These are phyloP conservation scores for Plectosphaerella plurivora DNA, from an alignment of 2,329 filamentous ascomycete species.

Conservation along the genomic window DNA sequence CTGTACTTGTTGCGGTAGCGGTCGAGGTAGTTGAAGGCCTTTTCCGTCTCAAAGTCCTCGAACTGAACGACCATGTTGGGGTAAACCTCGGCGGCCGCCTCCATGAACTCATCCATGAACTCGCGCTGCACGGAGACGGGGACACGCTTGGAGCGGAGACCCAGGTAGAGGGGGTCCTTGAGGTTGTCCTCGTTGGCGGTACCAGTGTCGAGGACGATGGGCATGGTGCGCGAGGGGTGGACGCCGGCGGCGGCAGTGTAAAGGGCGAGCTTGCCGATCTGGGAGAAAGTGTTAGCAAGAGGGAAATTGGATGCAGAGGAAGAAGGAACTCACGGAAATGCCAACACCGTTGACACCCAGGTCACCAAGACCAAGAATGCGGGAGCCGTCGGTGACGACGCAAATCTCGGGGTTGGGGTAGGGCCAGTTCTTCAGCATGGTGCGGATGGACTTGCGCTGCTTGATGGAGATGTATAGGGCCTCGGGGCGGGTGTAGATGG, in stretches of 20 bases:
- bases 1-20: constrained; percentile 85
- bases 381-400: constrained; percentile 92
- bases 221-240: constrained; percentile 77
- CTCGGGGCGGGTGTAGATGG: constrained; percentile 92
- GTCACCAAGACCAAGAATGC: constrained; percentile 88
- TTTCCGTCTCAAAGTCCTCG: constrained; percentile 91
- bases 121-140: constrained; percentile 74
- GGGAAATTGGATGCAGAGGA: neutral
- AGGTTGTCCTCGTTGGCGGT: constrained; percentile 64
- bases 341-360: constrained; percentile 96
- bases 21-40: constrained; percentile 88
- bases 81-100: constrained; percentile 71
- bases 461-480: constrained; percentile 94
- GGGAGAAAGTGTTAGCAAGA: constrained; percentile 15
- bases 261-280: constrained; percentile 88
- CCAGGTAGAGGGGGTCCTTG: constrained; percentile 77
- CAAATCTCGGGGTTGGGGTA: constrained; percentile 88
- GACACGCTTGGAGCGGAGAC: constrained; percentile 78
- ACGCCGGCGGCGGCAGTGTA: constrained; percentile 97
- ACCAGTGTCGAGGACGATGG: constrained; percentile 63
- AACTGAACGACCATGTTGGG: constrained; percentile 78
- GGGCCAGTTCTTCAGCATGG: constrained; percentile 91
- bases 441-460: constrained; percentile 84
- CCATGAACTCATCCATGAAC: constrained; percentile 98
- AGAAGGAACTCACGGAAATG: constrained; percentile 65